Base-by-base conservation (phyloP, 768 basidiomycete species). In the Podaxis rugospora region DNA sequence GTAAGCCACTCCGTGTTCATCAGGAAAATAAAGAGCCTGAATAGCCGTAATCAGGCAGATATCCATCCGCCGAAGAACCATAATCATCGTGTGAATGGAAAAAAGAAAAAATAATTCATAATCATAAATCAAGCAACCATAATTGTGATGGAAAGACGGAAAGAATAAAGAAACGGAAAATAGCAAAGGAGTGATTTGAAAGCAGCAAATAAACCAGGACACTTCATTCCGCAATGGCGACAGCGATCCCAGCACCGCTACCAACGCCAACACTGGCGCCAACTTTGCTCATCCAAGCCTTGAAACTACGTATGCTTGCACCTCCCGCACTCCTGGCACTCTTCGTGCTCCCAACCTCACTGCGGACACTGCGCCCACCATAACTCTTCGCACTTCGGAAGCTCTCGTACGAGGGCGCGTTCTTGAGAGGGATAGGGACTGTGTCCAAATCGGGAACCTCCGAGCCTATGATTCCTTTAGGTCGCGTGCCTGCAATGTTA, bases 321-420 rank as follows among this genome's bases (percentile, higher is more conserved):
- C 42, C 42, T 11, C 59, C 59, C 18, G 53, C n/a, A 18, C 57
- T 53, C 11, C 73, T 70, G 16, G 73, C 73, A 65, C 79, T 80
- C 66, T 75, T 76, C 49, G 77, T 69, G 59, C 78, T 80, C 56
- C 74, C 75, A 35, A 78, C 59, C 9, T 55, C 59, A 61, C 80
- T 79, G 50, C 75, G 72, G 51, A 78, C 73, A 58, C 80, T 81
- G 62, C 76, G 69, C n/a, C 74, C 72, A 16, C 72, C 77, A 6
- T 69, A 66, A 57, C 80, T 76, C 63, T 69, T 71, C 16, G 70
- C 69, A 60, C 75, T 82, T 35, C 76, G 75, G 66, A 81, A 78
- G 65, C 79, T 81, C 67, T 83, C 82, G 55, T 77, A 69, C 2
- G 80, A 80, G 5, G 80, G 75, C 11, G 74, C 73, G 23, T 67